phyloP scores from a whole-genome alignment of 2,329 filamentous ascomycete species.

The Scytalidium sp. region DNA sequence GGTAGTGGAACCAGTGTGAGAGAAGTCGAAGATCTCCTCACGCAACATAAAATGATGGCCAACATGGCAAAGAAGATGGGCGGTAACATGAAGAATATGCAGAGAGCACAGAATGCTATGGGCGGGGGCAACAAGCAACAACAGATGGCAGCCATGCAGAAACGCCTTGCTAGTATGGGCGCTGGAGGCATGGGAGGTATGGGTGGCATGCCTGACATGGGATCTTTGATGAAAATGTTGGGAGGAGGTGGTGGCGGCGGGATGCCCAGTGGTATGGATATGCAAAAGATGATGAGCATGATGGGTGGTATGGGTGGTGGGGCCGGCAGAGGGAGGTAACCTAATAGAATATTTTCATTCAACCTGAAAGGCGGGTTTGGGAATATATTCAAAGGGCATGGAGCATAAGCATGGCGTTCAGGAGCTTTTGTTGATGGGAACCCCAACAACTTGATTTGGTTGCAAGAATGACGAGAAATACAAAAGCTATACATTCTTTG shows the following conservation, averaged over 20 bases:
- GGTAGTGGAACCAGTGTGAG: conserved; percentile 87
- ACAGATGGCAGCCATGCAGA: conserved; percentile 96
- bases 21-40: conserved; percentile 95
- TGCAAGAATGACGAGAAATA: too few species aligned
- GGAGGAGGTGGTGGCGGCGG: conserved; percentile 61
- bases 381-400: neutral
- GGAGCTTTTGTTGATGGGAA: neutral
- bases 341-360: neutral
- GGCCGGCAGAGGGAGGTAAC: conserved; percentile 23
- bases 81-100: conserved; percentile 93
- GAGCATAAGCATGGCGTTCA: neutral
- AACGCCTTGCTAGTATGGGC: conserved; percentile 89
- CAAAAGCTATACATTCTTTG: too few species aligned
- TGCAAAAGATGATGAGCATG: conserved; percentile 73
- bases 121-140: conserved; percentile 87
- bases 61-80: conserved; percentile 99
- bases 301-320: conserved; percentile 52
- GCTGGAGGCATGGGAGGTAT: conserved; percentile 53
- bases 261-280: conserved; percentile 60
- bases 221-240: conserved; percentile 88
- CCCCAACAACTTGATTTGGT: too few species aligned
- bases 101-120: conserved; percentile 87
- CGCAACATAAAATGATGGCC: conserved; percentile 97
- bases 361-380: neutral
- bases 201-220: conserved; percentile 75